Conservation (phyloP, 306 rosid species). For the Sicyos baderoa region DNA sequence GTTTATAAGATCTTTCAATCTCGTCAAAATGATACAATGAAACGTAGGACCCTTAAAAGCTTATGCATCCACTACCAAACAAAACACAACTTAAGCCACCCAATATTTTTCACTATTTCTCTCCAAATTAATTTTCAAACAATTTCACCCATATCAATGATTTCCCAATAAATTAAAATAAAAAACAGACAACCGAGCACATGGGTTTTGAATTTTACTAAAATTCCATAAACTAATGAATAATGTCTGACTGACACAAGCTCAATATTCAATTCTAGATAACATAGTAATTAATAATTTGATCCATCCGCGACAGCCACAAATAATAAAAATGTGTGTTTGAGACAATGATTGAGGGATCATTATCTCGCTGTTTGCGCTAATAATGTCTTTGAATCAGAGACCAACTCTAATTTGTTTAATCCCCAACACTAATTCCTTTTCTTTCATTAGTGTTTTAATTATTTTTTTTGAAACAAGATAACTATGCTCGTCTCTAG, state of each 20-base stretch:
- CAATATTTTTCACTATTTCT: too few relatives aligned
- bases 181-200: conserved; percentile 50
- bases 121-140: too few relatives aligned
- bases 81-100: not conserved
- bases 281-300: conserved; percentile 2
- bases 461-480: too few relatives aligned
- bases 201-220: conserved; percentile 36
- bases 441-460: not conserved
- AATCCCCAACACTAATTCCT: conserved; percentile 15
- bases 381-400: conserved; percentile 41
- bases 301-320: conserved; percentile 8
- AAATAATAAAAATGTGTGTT: conserved; percentile 15
- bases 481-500: too few relatives aligned
- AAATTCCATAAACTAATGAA: conserved; percentile 25
- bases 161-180: not conserved
- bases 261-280: conserved; percentile 13
- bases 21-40: conserved; percentile 9
- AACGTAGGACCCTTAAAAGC: conserved; percentile 15
- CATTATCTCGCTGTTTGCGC: conserved; percentile 51
- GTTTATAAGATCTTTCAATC: conserved; percentile 14
- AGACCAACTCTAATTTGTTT: conserved; percentile 25
- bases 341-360: conserved; percentile 44
- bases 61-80: conserved; percentile 8
- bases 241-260: conserved; percentile 36
- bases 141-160: conserved; percentile 1